phyloP scores from a whole-genome alignment of 768 basidiomycete species.

The Cystofilobasidium bisporidii region DNA sequence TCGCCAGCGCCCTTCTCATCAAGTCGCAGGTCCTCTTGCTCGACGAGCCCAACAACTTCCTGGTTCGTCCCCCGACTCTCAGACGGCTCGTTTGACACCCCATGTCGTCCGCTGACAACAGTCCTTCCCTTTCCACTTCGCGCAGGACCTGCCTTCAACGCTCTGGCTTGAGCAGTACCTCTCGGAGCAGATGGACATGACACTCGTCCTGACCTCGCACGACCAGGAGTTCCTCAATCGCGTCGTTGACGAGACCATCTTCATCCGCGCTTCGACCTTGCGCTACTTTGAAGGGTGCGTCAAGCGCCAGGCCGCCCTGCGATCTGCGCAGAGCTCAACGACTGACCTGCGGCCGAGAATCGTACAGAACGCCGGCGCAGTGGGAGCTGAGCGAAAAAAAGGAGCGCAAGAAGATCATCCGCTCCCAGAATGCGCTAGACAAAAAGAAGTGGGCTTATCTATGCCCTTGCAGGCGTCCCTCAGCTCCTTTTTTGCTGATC shows the following conservation, averaged over 20 bases:
- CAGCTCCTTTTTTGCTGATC: not conserved
- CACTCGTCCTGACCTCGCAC: constrained; percentile 57
- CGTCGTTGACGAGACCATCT: constrained; percentile 54
- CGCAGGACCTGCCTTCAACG: constrained; percentile 31
- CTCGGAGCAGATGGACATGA: constrained; percentile 41
- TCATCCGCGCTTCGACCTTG: constrained; percentile 50
- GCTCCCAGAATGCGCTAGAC: constrained; percentile 43
- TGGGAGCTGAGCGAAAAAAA: constrained; percentile 43
- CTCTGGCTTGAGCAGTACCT: constrained; percentile 46
- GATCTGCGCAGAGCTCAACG: constrained; percentile 28
- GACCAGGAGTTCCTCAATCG: constrained; percentile 56
- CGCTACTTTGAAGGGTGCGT: constrained; percentile 50
- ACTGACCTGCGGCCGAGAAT: too few relatives aligned
- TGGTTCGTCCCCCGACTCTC: constrained; percentile 7
- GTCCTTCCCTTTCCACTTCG: too few relatives aligned
- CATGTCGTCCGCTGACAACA: too few relatives aligned
- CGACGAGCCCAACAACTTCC: constrained; percentile 39
- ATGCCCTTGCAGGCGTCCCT: too few relatives aligned
- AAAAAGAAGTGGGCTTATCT: constrained; percentile 46
- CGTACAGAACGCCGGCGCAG: constrained; percentile 6
- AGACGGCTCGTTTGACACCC: too few relatives aligned
- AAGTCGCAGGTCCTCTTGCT: constrained; percentile 52
- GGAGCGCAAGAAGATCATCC: constrained; percentile 42
- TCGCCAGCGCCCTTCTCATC: constrained; percentile 54
- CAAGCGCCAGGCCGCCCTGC: too few relatives aligned